Base-by-base conservation (phyloP, 371 early-diverging fungal genomes). In the Rhizomucor pusillus region DNA sequence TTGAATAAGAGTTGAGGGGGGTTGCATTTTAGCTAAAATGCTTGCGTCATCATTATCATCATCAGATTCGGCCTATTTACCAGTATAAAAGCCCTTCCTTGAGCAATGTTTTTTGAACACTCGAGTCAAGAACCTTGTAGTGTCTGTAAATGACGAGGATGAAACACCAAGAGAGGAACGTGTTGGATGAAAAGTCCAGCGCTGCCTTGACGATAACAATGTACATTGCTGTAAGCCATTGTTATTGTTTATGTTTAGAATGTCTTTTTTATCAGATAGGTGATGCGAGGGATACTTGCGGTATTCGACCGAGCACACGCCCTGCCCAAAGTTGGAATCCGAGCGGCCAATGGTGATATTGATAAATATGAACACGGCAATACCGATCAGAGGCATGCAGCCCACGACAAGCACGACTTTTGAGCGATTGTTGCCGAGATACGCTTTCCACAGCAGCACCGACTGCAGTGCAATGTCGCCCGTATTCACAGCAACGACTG, bases 361-460 rank as follows among this genome's bases (percentile, higher is more conserved):
- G n/a, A 62, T 41, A 35, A 43, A 22, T 14, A 77, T 71, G 36
- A 77, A 73, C 3, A 60, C 58, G 5, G 50, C 59, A 36, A 77
- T 57, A 4, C 60, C 59, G 4, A 62, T 1, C 1, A 77, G 48
- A 6, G 77, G 74, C 0, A 71, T 18, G n/a, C 39, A 29, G 0
- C 77, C 77, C 6, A 73, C 13, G 1, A 54, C 0, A 0, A 77
- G 45, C 9, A 77, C 58, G 1, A 65, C 3, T 40, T 64, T 71
- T 3, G 73, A 73, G 20, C 69, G 65, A 46, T 67, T 65, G 34
- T 73, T 70, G 1, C 77, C 73, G 19, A 77, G 50, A 36, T 67
- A 77, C 0, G 77, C 77, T 50, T 73, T 77, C 73, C 77, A 77
- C 22, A 77, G 25, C 2, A 77, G 50, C 0, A 77, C 69, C 13